Conservation (phyloP, 2,329 filamentous ascomycete genomes). For the Colletotrichum sp. region DNA sequence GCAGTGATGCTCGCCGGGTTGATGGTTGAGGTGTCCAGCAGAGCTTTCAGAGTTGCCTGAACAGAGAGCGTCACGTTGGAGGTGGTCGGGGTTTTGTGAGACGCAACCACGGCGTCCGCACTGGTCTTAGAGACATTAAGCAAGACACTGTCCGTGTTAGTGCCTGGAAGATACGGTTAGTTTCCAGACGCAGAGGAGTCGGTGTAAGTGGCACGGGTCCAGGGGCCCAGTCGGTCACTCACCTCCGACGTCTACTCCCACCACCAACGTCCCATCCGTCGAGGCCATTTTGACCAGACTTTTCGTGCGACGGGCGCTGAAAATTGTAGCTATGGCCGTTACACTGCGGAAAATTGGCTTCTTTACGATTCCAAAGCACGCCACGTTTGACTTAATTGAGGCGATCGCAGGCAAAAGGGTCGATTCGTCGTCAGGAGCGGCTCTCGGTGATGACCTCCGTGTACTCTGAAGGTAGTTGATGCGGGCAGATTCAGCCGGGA, state of each 20-base stretch:
- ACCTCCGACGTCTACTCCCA: constrained; percentile 23
- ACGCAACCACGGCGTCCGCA: constrained; percentile 15
- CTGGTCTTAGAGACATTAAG: constrained; percentile 38
- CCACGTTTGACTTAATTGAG: neutral
- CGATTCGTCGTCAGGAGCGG: neutral
- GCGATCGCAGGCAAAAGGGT: neutral
- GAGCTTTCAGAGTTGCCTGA: constrained; percentile 45
- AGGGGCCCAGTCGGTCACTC: neutral
- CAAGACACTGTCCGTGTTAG: constrained; percentile 59
- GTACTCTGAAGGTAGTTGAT: neutral
- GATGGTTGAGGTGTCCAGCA: constrained; percentile 38
- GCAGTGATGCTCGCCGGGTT: constrained; percentile 44
- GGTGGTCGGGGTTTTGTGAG: constrained; percentile 53
- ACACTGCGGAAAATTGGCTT: neutral
- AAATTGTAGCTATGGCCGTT: neutral
- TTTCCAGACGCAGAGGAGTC: neutral
- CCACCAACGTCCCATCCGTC: constrained; percentile 15
- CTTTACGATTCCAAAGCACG: neutral
- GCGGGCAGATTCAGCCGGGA: neutral
- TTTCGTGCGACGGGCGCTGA: neutral
- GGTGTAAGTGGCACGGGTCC: neutral
- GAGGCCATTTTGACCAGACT: neutral
- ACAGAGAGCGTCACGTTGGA: constrained; percentile 53
- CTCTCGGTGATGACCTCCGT: neutral
- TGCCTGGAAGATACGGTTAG: constrained; percentile 34